Conservation (phyloP, 768 basidiomycete species). For the Suillus weaverae region DNA sequence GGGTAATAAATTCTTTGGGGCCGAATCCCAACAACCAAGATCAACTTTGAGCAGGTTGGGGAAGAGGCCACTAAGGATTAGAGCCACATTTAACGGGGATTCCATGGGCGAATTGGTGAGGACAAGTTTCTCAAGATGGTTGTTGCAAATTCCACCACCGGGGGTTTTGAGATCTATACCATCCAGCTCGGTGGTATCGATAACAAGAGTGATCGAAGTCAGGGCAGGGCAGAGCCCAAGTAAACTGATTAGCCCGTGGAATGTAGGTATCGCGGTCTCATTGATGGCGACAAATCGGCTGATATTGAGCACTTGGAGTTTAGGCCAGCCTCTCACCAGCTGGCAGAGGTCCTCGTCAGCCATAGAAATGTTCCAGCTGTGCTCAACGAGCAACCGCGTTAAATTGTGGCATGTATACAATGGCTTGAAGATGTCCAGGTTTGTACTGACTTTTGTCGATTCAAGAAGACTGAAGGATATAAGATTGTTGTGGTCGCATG, state of each 20-base stretch:
- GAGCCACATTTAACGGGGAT: conserved; percentile 15
- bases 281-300: conserved; percentile 20
- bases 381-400: conserved; percentile 13
- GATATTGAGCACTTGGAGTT: conserved; percentile 21
- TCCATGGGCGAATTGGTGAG: conserved; percentile 23
- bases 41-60: conserved; percentile 20
- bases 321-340: conserved; percentile 22
- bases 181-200: conserved; percentile 12
- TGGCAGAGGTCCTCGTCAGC: conserved; percentile 17
- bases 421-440: neutral
- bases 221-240: conserved; percentile 16
- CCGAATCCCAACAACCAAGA: conserved; percentile 25
- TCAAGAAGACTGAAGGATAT: neutral
- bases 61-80: conserved; percentile 15
- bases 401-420: neutral
- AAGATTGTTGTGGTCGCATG: neutral
- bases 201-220: conserved; percentile 19
- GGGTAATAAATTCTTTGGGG: conserved; percentile 16
- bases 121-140: conserved; percentile 8
- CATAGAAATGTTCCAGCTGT: conserved; percentile 15
- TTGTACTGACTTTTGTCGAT: neutral
- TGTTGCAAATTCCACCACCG: neutral
- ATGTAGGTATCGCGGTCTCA: conserved; percentile 19
- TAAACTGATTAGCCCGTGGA: conserved; percentile 16
- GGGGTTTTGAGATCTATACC: neutral